Percentiles rank a stretch among this genome's conserved stretches.
Evolutionary conservation across 1,284 basidiomycete genomes (phyloP).

Genomic region (Tilletiaria anomala): DNA sequence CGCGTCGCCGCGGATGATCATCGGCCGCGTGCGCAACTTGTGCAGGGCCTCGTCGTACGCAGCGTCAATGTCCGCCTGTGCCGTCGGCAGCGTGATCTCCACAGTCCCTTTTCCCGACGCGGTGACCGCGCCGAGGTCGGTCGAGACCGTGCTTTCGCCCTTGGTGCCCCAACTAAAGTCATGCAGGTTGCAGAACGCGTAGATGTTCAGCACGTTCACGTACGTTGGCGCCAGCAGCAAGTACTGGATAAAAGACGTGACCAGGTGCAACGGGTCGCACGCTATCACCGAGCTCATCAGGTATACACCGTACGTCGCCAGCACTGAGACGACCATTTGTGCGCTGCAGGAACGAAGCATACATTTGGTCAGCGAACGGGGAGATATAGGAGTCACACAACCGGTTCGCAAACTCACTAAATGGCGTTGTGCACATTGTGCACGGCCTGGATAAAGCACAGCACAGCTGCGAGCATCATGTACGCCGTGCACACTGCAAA

Average conservation of each 20-base stretch:
- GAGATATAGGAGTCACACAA: no score
- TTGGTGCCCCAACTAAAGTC: conserved; percentile 56
- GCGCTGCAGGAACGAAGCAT: no score
- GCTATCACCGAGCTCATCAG: conserved; percentile 55
- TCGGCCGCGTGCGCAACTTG: conserved; percentile 57
- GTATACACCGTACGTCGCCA: conserved; percentile 61
- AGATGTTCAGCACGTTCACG: conserved; percentile 54
- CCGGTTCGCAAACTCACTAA: no score
- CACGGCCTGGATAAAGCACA: conserved; percentile 25
- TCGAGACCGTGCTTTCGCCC: conserved; percentile 42
- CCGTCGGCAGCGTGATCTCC: conserved; percentile 72
- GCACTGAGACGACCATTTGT: conserved; percentile 67
- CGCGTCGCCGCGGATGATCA: conserved; percentile 37
- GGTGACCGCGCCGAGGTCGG: conserved; percentile 35
- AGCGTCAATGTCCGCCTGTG: conserved; percentile 70
- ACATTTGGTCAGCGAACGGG: no score
- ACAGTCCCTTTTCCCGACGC: conserved; percentile 45
- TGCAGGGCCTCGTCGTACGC: conserved; percentile 77
- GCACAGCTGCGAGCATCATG: conserved; percentile 45
- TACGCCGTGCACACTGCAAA: conserved; percentile 65
- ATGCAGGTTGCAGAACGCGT: conserved; percentile 25
- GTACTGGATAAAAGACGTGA: conserved; percentile 89
- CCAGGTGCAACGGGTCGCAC: conserved; percentile 75
- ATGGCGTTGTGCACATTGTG: conserved; percentile 47
- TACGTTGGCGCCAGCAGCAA: conserved; percentile 81